Conservation (phyloP, 106 monocot species). For the Xerophyta viscosa region DNA sequence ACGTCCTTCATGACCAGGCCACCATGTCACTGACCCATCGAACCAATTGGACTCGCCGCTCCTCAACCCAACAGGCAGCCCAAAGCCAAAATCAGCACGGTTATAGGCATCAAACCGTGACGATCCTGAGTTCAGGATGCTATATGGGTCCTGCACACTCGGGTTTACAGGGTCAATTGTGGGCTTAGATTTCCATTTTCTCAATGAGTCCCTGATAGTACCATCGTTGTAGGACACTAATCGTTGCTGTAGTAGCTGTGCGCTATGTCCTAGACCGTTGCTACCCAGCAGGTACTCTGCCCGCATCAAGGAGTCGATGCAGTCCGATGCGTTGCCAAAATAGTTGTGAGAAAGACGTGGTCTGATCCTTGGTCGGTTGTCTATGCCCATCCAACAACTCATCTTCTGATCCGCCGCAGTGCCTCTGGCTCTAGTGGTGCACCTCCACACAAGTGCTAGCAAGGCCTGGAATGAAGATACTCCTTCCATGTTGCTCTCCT, state of each 20-base stretch:
- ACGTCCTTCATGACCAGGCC: not conserved
- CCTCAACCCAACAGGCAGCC: not conserved
- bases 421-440: not conserved
- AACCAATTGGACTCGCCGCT: not conserved
- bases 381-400: not conserved
- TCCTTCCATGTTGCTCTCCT: not conserved
- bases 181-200: no score
- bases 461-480: not conserved
- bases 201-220: no score
- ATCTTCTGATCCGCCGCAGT: not conserved
- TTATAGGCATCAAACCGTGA: not conserved
- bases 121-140: not conserved
- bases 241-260: not conserved
- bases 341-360: no score
- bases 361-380: not conserved
- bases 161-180: no score
- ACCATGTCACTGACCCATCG: not conserved
- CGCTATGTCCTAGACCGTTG: not conserved
- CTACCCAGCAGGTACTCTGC: not conserved
- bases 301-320: not conserved
- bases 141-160: not conserved
- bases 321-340: no score
- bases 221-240: not conserved
- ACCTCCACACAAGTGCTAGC: not conserved
- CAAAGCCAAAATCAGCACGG: not conserved